Percentiles rank a stretch among this genome's conserved stretches.
Conservation (phyloP, 257 asterid species). For the Solanum dulcamara region DNA sequence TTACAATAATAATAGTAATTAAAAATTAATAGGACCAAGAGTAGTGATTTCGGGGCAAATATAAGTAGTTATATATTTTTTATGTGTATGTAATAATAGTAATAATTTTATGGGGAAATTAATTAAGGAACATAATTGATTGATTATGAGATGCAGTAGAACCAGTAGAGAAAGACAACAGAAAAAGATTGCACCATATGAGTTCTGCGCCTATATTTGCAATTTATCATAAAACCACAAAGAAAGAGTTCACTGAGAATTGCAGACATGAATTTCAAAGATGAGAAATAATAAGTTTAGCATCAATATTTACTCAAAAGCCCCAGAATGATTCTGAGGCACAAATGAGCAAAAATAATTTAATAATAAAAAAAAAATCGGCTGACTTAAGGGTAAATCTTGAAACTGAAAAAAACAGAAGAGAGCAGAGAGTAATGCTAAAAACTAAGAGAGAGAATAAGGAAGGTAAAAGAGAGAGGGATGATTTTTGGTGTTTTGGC, state of each 20-base stretch:
- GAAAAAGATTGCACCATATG: conserved; percentile 93
- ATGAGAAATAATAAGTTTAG: conserved; percentile 18
- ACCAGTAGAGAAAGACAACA: conserved; percentile 95
- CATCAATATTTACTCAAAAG: conserved; percentile 25
- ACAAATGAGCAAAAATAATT: no score
- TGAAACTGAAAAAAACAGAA: background rate
- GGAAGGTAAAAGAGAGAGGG: conserved; percentile 23
- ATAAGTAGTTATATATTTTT: background rate
- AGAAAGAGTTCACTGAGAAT: conserved; percentile 81
- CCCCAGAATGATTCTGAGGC: background rate
- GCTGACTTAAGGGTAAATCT: background rate
- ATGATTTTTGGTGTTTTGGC: conserved; percentile 16
- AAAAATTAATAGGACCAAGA: conserved; percentile 25
- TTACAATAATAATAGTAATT: background rate
- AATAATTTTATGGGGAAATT: background rate
- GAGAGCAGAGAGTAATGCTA: no score
- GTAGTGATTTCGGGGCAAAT: background rate
- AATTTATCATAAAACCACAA: conserved; percentile 84
- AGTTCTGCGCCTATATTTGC: conserved; percentile 74
- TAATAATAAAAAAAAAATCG: no score
- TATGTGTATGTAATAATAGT: background rate
- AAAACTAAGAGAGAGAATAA: background rate
- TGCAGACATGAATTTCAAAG: conserved; percentile 74
- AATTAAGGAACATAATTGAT: background rate
- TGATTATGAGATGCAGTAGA: conserved; percentile 72